A percentile compares a stretch with the other conserved stretches of the same genome.
phyloP scores from a whole-genome alignment of 768 basidiomycete species.

The Amyloporia xantha region DNA sequence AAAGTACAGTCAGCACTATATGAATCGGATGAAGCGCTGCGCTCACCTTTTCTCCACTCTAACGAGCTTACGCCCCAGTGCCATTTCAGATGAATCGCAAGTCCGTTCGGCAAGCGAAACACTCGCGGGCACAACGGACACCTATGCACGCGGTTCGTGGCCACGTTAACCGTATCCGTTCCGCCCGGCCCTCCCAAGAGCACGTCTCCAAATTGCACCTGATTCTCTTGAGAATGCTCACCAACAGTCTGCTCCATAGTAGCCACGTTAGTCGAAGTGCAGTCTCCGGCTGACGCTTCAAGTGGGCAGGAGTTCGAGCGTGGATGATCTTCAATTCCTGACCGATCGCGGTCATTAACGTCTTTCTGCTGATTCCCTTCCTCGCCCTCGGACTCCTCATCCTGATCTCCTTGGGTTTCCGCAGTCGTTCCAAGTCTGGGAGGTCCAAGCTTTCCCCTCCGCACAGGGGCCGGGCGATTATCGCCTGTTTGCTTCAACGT shows the following conservation, averaged over 20 bases:
- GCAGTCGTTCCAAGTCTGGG: not conserved
- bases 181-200: too few species aligned
- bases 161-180: not conserved
- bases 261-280: too few species aligned
- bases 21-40: not conserved
- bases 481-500: not conserved
- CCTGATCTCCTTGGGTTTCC: not conserved
- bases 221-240: not conserved
- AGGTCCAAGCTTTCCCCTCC: not conserved
- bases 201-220: not conserved
- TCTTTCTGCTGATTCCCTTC: not conserved
- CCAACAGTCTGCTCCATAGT: not conserved
- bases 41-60: slow-evolving; percentile 11
- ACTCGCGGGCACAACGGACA: slow-evolving; percentile 15
- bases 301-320: too few species aligned
- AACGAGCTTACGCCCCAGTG: slow-evolving; percentile 14
- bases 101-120: slow-evolving; percentile 11
- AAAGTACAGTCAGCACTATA: too few species aligned
- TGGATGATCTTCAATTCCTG: too few species aligned
- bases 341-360: not conserved
- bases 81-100: slow-evolving; percentile 17
- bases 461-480: not conserved
- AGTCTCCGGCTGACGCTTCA: not conserved
- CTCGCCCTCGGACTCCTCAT: not conserved
- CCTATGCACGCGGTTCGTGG: not conserved